Conservation (phyloP, 495 filamentous ascomycete genomes). For the Peziza echinospora region DNA sequence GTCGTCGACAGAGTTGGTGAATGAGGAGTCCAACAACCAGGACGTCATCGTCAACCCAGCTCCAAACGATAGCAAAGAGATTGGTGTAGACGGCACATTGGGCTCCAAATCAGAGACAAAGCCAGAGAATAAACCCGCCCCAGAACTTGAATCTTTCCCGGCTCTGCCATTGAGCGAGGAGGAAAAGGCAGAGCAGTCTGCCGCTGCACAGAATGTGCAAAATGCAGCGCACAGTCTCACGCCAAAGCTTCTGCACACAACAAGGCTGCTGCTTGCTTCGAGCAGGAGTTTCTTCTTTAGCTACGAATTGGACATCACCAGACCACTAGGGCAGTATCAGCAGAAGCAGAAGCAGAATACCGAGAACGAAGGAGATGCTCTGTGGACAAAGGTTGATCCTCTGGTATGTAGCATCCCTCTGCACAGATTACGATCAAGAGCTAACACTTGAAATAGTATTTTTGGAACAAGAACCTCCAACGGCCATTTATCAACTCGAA, state of each 20-base stretch:
- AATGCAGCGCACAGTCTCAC: conserved; percentile 32
- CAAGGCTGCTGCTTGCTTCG: conserved; percentile 53
- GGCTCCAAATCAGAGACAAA: conserved; percentile 3
- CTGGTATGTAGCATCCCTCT: no score
- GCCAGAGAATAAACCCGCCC: conserved; percentile 13
- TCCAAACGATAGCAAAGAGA: background rate
- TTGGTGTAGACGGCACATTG: background rate
- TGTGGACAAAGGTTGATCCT: conserved; percentile 54
- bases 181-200: conserved; percentile 7
- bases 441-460: conserved; percentile 37
- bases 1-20: conserved; percentile 6
- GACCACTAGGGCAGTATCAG: conserved; percentile 26
- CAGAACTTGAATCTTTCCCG: background rate
- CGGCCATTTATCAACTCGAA: conserved; percentile 50
- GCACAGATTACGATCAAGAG: conserved; percentile 1
- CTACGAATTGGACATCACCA: conserved; percentile 78
- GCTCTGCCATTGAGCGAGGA: conserved; percentile 14
- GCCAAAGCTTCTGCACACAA: conserved; percentile 65
- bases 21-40: background rate
- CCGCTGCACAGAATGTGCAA: conserved; percentile 16
- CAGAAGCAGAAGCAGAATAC: background rate
- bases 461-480: conserved; percentile 71
- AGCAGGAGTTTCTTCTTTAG: conserved; percentile 77
- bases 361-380: conserved; percentile 15
- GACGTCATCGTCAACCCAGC: conserved; percentile 2